Conservation (phyloP, 2,329 filamentous ascomycete species). For the Colletotrichum melonis region DNA sequence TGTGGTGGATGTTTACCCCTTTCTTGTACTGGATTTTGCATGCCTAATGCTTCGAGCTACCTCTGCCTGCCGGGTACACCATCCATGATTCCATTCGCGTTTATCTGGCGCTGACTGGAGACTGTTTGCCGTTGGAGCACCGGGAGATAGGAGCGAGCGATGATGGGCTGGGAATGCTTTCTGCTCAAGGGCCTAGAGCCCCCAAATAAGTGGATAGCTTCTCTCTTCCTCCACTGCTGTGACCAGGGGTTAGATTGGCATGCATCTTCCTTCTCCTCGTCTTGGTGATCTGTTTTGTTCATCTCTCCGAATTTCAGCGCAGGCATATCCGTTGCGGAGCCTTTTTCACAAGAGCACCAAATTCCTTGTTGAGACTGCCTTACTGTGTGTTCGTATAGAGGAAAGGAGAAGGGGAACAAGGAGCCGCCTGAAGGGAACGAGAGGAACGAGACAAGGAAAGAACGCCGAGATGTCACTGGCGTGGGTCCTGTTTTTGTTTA, state of each 20-base stretch:
- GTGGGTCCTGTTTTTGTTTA: conserved; percentile 6
- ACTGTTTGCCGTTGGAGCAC: background rate
- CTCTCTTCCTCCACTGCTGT: background rate
- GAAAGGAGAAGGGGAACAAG: background rate
- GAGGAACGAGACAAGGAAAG: background rate
- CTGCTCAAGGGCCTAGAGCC: background rate
- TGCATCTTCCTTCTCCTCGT: background rate
- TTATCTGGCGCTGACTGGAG: background rate
- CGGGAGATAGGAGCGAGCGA: background rate
- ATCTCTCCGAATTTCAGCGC: background rate
- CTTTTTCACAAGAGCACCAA: background rate
- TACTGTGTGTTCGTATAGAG: background rate
- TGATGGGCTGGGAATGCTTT: background rate
- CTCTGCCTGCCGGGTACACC: background rate
- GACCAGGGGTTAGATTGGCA: conserved; percentile 1
- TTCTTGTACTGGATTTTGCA: background rate
- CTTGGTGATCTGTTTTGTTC: background rate
- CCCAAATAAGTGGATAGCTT: background rate
- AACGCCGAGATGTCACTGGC: conserved; percentile 1
- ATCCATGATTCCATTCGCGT: background rate
- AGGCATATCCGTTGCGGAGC: background rate
- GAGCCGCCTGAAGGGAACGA: background rate
- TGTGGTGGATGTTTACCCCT: background rate
- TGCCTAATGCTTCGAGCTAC: background rate
- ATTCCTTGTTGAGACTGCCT: too few species aligned